These are phyloP conservation scores for Lagenidium sp. DNA, from an alignment of 352 stramenopile genomes.

Conservation along the genomic window DNA sequence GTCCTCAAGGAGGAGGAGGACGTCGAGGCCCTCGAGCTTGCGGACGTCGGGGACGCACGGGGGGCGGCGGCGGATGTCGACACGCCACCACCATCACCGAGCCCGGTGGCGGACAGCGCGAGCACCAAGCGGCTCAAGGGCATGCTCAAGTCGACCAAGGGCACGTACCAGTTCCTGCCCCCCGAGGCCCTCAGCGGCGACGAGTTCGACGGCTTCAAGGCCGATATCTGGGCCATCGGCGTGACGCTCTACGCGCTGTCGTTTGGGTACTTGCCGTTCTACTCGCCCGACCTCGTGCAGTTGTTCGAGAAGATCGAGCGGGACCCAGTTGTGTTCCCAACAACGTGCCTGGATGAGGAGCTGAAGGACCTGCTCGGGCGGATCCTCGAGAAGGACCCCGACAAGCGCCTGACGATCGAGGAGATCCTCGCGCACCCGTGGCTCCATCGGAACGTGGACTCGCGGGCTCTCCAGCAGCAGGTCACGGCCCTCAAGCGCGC, in stretches of 20 bases:
- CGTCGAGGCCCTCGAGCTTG: constrained; percentile 34
- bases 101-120: neutral
- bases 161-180: constrained; percentile 69
- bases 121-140: constrained; percentile 5
- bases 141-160: constrained; percentile 63
- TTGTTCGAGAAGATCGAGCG: constrained; percentile 89
- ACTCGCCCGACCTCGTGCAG: constrained; percentile 71
- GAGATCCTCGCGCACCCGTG: constrained; percentile 65
- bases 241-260: constrained; percentile 89
- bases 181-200: constrained; percentile 56
- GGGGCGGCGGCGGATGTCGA: too few relatives aligned
- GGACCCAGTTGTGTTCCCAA: constrained; percentile 39
- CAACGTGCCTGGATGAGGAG: constrained; percentile 32
- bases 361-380: constrained; percentile 51
- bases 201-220: constrained; percentile 73
- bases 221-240: constrained; percentile 88
- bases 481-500: constrained; percentile 29
- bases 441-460: constrained; percentile 51
- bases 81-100: too few relatives aligned
- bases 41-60: constrained; percentile 21
- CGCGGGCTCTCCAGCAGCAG: constrained; percentile 34
- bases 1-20: constrained; percentile 40
- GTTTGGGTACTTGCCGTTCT: constrained; percentile 84
- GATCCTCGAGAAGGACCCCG: constrained; percentile 74
- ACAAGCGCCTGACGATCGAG: constrained; percentile 52